Base-by-base conservation (phyloP, 2,329 filamentous ascomycete genomes). In the Xylaria sp. region DNA sequence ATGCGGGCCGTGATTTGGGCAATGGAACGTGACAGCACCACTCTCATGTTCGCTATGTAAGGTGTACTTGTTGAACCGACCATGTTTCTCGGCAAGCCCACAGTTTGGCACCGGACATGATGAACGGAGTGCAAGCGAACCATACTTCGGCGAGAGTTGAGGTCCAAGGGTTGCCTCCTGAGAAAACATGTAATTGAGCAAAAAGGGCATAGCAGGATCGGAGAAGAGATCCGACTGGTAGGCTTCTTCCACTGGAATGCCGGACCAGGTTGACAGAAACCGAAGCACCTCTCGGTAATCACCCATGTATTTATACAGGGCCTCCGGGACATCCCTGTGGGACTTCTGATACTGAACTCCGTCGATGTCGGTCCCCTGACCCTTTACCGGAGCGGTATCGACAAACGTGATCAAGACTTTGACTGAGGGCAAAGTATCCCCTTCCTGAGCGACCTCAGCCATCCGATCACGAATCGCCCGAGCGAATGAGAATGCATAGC, bases 141-240 rank as follows among this genome's bases (percentile, higher is more conserved):
- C 23, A 13, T 52, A 51, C 16, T 51, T 59, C 6, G 57, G 57
- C 9, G 52, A 59, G 9, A 59, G 48, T 30, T 55, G 52, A 16
- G 11, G 48, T 5, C 57, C 57, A 13, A 59, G 52, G 4, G 18
- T 52, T 11, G 9, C 51, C 2, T 16, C 39, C 11, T 51, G 51
- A 6, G 18, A n/a, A 13, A 55, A 11, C 35, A 59, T 52, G 48
- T 59, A 59, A 16, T 55, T 19, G 16, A 59, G 5, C 5, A 59
- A 46, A 11, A 13, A 1, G 37, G 57, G 57, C 57, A 59, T 59
- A 2, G 18, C 13, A 2, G 52, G 37, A 42, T 39, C 54, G 5
- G 57, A 59, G 18, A 59, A 59, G n/a, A 59, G 34, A 39, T 55
- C 57, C 8, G 52, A 18, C 52, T 55, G 57, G 13, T 52, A 47